Base-by-base conservation (phyloP, 305 asterid genomes). In the Solanum chacoense region DNA sequence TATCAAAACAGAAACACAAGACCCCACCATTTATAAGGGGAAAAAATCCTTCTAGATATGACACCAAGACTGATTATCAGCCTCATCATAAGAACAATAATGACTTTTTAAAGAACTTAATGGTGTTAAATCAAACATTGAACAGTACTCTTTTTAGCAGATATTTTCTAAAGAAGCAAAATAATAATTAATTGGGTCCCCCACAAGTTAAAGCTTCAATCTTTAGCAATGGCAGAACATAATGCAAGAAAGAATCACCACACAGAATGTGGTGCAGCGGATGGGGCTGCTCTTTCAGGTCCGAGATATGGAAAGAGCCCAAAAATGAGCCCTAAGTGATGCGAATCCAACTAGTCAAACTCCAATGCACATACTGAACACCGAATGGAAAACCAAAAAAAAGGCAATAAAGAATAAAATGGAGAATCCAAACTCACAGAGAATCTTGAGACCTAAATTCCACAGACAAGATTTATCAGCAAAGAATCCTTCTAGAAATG, bases 401-500 rank as follows among this genome's bases (percentile, higher is more conserved):
- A 6, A 28, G 2, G 22, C 0, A 71, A 74, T n/a, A 74, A 31
- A 16, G 79, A 74, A 74, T 16, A 69, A 69, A 16, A 34, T 34
- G 31, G 35, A 75, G 45, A 90, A 42, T n/a, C 26, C 65, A 86
- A 85, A 89, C 89, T 50, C 67, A 67, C 40, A 76, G 24, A 87
- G 42, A 86, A 45, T 32, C 83, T 29, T 87, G 72, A 5, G 24
- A 87, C 45, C 69, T 77, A 75, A 72, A 86, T 38, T n/a, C 36
- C 59, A 81, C 34, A 37, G 34, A 78, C 85, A 76, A 22, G 12
- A 16, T 18, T 83, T 45, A 29, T 83, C 86, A 83, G 40, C 40
- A 50, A 45, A 83, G 2, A 42, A 29, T 29, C 72, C 40, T 83
- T 45, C 40, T 45, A 83, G 86, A 83, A 42, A 83, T 45, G 28